phyloP scores from a whole-genome alignment of 2,329 filamentous ascomycete species.

The Neophaeococcomyces mojaviensis region DNA sequence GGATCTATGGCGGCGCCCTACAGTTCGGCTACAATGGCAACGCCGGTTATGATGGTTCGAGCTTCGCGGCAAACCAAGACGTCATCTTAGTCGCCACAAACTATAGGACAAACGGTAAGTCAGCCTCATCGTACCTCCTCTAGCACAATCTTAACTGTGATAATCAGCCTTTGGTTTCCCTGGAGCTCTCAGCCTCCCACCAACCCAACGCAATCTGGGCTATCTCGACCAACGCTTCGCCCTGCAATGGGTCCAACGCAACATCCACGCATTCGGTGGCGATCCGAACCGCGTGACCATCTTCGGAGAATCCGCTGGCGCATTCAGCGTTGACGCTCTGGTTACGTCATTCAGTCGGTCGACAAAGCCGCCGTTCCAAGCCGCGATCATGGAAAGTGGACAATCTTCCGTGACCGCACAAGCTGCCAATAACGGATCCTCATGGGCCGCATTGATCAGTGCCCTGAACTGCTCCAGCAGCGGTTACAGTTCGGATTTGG shows the following conservation, averaged over 20 bases:
- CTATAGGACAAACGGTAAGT: constrained; percentile 27
- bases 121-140: too few species aligned
- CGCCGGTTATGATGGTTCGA: constrained; percentile 29
- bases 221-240: constrained; percentile 31
- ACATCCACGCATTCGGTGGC: constrained; percentile 30
- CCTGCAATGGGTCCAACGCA: constrained; percentile 32
- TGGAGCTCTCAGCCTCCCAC: constrained; percentile 29
- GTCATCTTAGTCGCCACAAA: constrained; percentile 31
- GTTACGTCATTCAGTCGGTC: constrained; percentile 20
- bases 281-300: constrained; percentile 32
- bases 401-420: constrained; percentile 18
- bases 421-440: constrained; percentile 6
- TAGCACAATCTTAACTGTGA: background rate
- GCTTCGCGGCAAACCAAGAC: constrained; percentile 31
- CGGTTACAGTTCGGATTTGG: constrained; percentile 6
- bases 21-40: constrained; percentile 26
- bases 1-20: constrained; percentile 36
- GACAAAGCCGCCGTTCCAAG: constrained; percentile 21
- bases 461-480: constrained; percentile 12
- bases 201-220: constrained; percentile 28
- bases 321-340: constrained; percentile 18
- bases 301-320: constrained; percentile 33
- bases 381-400: constrained; percentile 26
- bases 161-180: constrained; percentile 35
- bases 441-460: constrained; percentile 13